These are phyloP conservation scores for Aspergillus sclerotialis DNA, from an alignment of 2,329 filamentous ascomycete species.

Conservation along the genomic window DNA sequence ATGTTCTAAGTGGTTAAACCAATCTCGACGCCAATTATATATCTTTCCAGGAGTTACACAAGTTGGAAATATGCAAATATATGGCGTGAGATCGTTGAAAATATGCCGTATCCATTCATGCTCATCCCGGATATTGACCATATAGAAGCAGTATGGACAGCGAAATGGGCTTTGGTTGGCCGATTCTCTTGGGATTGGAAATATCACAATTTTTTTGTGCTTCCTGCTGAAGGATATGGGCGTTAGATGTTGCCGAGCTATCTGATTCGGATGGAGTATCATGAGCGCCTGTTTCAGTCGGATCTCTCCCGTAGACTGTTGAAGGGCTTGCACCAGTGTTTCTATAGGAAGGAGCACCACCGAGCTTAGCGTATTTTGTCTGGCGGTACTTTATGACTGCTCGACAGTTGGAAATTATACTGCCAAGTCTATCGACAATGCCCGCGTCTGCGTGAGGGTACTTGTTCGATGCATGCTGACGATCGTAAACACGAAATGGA, in stretches of 20 bases:
- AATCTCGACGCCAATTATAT: neutral
- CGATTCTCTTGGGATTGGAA: constrained; percentile 8
- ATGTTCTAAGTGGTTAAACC: constrained; percentile 2
- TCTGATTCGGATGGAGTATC: constrained; percentile 4
- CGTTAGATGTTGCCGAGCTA: constrained; percentile 4
- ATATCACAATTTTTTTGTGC: neutral
- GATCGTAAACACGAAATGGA: constrained; percentile 30
- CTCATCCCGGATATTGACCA: constrained; percentile 17
- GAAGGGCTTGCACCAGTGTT: too few species aligned
- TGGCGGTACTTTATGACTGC: constrained; percentile 32
- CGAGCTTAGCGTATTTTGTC: too few species aligned
- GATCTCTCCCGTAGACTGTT: too few species aligned
- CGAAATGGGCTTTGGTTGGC: constrained; percentile 20
- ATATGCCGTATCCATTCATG: constrained; percentile 31
- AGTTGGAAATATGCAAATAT: constrained; percentile 20
- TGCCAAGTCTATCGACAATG: constrained; percentile 21
- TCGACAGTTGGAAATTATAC: constrained; percentile 24
- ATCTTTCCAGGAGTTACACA: constrained; percentile 11
- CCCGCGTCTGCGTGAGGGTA: constrained; percentile 10
- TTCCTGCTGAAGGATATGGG: too few species aligned
- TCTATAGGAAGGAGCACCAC: too few species aligned
- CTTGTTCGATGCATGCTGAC: constrained; percentile 21
- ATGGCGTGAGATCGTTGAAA: constrained; percentile 29
- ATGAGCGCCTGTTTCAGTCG: too few species aligned
- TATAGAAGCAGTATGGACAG: constrained; percentile 33